phyloP scores from a whole-genome alignment of 2,329 filamentous ascomycete species.

The Neofusicoccum laricinum region DNA sequence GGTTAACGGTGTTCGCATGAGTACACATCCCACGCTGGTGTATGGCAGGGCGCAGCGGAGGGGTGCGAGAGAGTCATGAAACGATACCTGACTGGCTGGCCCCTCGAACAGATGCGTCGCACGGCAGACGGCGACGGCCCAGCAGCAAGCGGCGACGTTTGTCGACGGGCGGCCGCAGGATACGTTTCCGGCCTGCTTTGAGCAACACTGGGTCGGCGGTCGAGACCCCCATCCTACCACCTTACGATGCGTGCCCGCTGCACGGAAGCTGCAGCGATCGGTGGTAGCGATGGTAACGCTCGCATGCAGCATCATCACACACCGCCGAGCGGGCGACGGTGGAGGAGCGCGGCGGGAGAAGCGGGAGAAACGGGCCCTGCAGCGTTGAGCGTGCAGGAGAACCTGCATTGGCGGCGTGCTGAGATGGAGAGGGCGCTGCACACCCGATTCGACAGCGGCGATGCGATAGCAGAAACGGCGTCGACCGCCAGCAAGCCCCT shows the following conservation, averaged over 20 bases:
- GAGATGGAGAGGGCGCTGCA: conserved; percentile 3
- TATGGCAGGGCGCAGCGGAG: not conserved
- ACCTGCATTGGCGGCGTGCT: conserved; percentile 9
- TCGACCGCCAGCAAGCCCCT: not conserved
- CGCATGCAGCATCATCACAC: conserved; percentile 6
- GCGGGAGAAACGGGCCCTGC: not conserved
- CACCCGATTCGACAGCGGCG: conserved; percentile 3
- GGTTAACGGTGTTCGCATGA: not conserved
- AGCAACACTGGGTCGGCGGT: conserved; percentile 7
- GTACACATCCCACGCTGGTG: not conserved
- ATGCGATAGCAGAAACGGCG: not conserved
- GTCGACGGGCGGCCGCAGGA: not conserved
- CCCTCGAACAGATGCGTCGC: not conserved
- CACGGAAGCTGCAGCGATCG: conserved; percentile 4
- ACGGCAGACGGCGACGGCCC: not conserved
- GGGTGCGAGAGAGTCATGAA: not conserved
- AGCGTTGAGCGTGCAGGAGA: not conserved
- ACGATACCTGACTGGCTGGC: not conserved
- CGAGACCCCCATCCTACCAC: not conserved
- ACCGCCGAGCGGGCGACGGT: not conserved
- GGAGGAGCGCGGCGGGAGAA: not conserved
- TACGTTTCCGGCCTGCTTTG: conserved; percentile 4
- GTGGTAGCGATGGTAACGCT: not conserved
- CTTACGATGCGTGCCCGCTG: not conserved
- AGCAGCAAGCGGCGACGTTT: conserved; percentile 3